Evolutionary conservation across 176 grass and related monocot species (phyloP), one percentile per base, ranked within the genome.

Genomic region (Oryza officinalis): DNA sequence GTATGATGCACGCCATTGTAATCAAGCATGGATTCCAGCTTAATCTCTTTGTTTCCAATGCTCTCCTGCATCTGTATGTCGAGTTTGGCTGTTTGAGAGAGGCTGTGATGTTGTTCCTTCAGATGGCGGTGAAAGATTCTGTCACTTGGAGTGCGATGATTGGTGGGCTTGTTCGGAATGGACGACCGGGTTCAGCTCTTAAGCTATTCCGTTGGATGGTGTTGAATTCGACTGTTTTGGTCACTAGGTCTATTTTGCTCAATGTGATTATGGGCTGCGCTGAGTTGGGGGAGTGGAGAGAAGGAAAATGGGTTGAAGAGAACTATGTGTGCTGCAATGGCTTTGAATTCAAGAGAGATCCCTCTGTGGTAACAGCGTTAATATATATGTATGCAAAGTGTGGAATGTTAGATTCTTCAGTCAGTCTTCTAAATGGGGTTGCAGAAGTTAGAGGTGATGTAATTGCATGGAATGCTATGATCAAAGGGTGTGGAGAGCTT

Each of bases 301-400:
- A 85, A 87, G 91, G 94, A 45, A 93, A 87, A 71, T 81, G 86
- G 88, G 68, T 96, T 31, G 83, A 88, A 76, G 74, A 96, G 23
- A 91, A 76, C 73, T 89, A 83, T 82, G 41, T 91, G 35, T 18
- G 69, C 27, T 37, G 41, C 64, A 14, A 57, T 82, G 40, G 47
- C 17, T 73, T 81, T 77, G 64, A 69, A 80, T 85, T 87, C 63
- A 75, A 74, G 68, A 77, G 72, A 44, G 91, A 96, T 31, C 80
- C 90, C 25, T 84, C 79, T 77, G 18, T 93, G 27, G 7, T 93
- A 54, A 91, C 94, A 14, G 30, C 73, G 3, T 83, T 96, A 27
- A 84, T 93, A 83, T 96, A 96, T 69, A 96, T 96, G 94, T 83
- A 93, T 10, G 80, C 84, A 20, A 91, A 85, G 70, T 96, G 94